These are phyloP conservation scores for Crithidia fasciculata DNA, from an alignment of 208 protist genomes.

Conservation along the genomic window DNA sequence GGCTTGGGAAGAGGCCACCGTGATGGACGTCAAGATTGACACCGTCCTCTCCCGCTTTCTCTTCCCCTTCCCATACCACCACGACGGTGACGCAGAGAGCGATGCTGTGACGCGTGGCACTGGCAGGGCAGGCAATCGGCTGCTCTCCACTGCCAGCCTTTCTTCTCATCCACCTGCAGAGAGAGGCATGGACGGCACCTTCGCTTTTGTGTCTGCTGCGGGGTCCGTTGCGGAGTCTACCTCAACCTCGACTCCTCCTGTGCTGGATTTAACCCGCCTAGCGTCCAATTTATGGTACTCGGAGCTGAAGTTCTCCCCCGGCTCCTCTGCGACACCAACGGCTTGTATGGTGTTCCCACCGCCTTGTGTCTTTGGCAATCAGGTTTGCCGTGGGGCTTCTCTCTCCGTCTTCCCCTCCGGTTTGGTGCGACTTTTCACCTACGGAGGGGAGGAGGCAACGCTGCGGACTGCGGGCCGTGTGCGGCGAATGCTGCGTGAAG, in stretches of 20 bases:
- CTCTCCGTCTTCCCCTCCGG: slow-evolving; percentile 26
- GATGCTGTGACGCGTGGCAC: too few relatives aligned
- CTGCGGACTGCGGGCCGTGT: slow-evolving; percentile 10
- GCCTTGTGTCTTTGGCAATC: slow-evolving; percentile 10
- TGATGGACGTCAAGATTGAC: slow-evolving; percentile 13
- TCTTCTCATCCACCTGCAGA: not conserved
- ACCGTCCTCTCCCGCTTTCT: slow-evolving; percentile 26
- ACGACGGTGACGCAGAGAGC: not conserved
- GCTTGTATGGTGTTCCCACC: slow-evolving; percentile 25
- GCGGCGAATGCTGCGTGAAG: slow-evolving; percentile 6
- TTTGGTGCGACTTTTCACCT: slow-evolving; percentile 25
- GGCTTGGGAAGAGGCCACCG: too few relatives aligned
- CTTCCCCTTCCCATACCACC: not conserved
- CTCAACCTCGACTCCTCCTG: not conserved
- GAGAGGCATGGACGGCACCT: slow-evolving; percentile 8
- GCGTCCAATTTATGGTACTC: slow-evolving; percentile 31
- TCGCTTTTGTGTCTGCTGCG: slow-evolving; percentile 2
- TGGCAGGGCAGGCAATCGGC: too few relatives aligned
- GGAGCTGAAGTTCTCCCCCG: slow-evolving; percentile 22
- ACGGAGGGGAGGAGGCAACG: slow-evolving; percentile 23
- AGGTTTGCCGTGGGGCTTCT: slow-evolving; percentile 3
- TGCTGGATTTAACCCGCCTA: slow-evolving; percentile 6
- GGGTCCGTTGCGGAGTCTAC: not conserved
- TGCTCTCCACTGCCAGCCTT: not conserved
- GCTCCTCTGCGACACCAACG: slow-evolving; percentile 2